phyloP scores from a whole-genome alignment of 768 basidiomycete genomes.

The Hirschioporus abietinus region DNA sequence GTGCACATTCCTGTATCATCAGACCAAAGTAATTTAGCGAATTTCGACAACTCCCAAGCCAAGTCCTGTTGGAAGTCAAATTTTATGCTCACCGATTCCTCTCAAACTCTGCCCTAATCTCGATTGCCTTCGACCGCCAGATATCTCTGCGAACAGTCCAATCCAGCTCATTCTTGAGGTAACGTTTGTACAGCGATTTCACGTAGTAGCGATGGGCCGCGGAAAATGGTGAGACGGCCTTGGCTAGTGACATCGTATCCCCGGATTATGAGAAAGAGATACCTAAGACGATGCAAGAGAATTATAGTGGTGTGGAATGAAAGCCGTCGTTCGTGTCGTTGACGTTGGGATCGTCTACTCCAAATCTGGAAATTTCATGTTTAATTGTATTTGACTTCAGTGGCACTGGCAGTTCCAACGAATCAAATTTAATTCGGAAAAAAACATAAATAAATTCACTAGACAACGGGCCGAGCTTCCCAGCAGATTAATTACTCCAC shows the following conservation, averaged over 20 bases:
- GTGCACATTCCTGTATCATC: conserved; percentile 57
- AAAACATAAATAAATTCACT: no score
- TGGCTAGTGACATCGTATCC: neutral
- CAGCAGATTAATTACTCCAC: no score
- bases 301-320: neutral
- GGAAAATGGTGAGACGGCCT: conserved; percentile 65
- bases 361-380: neutral
- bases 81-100: conserved; percentile 64
- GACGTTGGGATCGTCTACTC: neutral
- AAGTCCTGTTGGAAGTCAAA: neutral
- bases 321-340: neutral
- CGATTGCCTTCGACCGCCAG: conserved; percentile 80
- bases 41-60: no score
- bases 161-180: conserved; percentile 81
- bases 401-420: neutral
- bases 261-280: neutral
- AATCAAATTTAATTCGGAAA: neutral
- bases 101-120: conserved; percentile 92
- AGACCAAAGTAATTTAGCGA: neutral
- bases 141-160: conserved; percentile 85
- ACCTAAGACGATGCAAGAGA: neutral
- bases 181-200: conserved; percentile 87
- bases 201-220: conserved; percentile 77
- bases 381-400: neutral
- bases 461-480: no score